Conservation (phyloP, 2,329 filamentous ascomycete species). For the Blastomyces silverae region DNA sequence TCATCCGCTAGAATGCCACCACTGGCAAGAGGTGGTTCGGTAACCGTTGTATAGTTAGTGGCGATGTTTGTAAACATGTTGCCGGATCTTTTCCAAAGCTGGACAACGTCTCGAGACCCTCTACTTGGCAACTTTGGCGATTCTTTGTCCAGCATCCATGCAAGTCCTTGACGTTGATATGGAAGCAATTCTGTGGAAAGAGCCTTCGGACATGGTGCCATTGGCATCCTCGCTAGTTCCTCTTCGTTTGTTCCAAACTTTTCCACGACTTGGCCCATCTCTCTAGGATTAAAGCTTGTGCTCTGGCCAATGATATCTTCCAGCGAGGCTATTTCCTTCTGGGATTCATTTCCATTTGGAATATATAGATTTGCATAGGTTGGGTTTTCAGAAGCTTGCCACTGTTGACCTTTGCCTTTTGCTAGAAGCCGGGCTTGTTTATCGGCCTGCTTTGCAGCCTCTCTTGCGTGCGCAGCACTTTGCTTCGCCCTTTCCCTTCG, state of each 20-base stretch:
- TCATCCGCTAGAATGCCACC: conserved; percentile 86
- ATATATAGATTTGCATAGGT: conserved; percentile 36
- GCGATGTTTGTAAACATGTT: conserved; percentile 59
- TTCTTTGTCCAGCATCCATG: conserved; percentile 75
- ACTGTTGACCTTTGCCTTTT: conserved; percentile 26
- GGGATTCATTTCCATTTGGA: conserved; percentile 25
- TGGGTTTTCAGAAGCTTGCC: conserved; percentile 25
- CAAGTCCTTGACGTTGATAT: conserved; percentile 71
- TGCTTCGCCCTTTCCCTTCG: conserved; percentile 51
- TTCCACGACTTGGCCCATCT: conserved; percentile 59
- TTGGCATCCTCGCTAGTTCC: conserved; percentile 62
- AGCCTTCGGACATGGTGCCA: conserved; percentile 59
- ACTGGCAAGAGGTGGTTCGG: conserved; percentile 58
- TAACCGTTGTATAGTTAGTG: conserved; percentile 58
- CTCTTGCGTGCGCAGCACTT: conserved; percentile 35
- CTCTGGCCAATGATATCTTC: conserved; percentile 61
- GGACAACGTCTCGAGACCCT: conserved; percentile 57
- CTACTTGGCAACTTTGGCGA: conserved; percentile 56
- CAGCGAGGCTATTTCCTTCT: conserved; percentile 41
- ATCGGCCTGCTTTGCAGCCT: conserved; percentile 43
- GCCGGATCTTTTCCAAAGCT: conserved; percentile 64
- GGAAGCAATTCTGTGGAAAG: conserved; percentile 64
- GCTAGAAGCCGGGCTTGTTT: conserved; percentile 27
- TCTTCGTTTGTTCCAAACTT: conserved; percentile 65
- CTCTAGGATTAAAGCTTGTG: conserved; percentile 60